phyloP scores from a whole-genome alignment of 2,329 filamentous ascomycete genomes.

The Penicillium psychrosexuale region DNA sequence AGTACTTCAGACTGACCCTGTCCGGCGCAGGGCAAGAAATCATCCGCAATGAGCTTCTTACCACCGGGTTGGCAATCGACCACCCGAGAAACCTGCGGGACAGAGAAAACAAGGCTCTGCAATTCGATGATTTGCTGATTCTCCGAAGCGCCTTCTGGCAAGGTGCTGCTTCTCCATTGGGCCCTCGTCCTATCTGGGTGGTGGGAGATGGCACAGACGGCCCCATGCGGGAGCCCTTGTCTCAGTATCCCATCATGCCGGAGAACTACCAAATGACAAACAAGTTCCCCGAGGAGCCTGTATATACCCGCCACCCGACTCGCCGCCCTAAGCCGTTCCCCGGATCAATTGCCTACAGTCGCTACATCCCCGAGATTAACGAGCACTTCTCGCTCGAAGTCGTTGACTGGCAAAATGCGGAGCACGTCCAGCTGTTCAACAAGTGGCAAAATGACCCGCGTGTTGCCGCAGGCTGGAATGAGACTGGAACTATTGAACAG shows the following conservation, averaged over 20 bases:
- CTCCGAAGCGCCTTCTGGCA: conserved; percentile 64
- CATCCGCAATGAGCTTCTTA: conserved; percentile 42
- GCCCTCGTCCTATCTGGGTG: conserved; percentile 61
- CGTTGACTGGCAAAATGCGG: conserved; percentile 62
- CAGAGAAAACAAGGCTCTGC: conserved; percentile 14
- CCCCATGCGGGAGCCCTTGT: conserved; percentile 22
- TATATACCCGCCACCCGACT: conserved; percentile 66
- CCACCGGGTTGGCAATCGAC: conserved; percentile 29
- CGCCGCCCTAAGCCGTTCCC: conserved; percentile 69
- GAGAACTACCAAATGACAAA: conserved; percentile 47
- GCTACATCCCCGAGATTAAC: conserved; percentile 71
- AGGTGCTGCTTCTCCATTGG: conserved; percentile 65
- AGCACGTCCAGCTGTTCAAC: conserved; percentile 70
- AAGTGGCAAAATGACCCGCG: conserved; percentile 81
- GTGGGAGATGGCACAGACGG: conserved; percentile 43
- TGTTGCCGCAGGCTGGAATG: conserved; percentile 76
- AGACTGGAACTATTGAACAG: conserved; percentile 71
- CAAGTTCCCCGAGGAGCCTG: conserved; percentile 46
- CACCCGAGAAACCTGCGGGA: conserved; percentile 23
- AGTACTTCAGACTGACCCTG: conserved; percentile 46
- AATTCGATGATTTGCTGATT: conserved; percentile 44
- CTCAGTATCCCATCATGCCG: conserved; percentile 30
- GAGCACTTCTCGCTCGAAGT: conserved; percentile 77
- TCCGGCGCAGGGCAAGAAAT: conserved; percentile 34
- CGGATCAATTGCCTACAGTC: conserved; percentile 70